These are phyloP conservation scores for Colletotrichum musicola DNA, from an alignment of 2,329 filamentous ascomycete genomes.

Conservation along the genomic window DNA sequence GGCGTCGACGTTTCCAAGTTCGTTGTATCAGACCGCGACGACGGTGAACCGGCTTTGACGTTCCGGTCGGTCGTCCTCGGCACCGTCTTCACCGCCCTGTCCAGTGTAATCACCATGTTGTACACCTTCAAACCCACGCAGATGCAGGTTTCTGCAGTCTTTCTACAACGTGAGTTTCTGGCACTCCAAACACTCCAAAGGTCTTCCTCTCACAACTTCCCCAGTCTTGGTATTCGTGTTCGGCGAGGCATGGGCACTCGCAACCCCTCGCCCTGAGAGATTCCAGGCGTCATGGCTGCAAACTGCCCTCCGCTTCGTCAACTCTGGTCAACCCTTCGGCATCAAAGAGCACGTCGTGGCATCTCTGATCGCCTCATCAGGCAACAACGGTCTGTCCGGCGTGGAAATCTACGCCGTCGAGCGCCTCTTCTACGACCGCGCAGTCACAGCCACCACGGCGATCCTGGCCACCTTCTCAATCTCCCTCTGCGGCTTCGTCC, in stretches of 20 bases:
- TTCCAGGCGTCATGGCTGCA: slow-evolving; percentile 23
- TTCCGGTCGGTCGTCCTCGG: slow-evolving; percentile 42
- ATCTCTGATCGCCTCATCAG: slow-evolving; percentile 41
- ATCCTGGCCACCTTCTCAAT: slow-evolving; percentile 46
- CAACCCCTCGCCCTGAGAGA: slow-evolving; percentile 32
- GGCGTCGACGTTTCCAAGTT: slow-evolving; percentile 41
- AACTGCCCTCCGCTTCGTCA: slow-evolving; percentile 33
- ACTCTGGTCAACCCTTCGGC: slow-evolving; percentile 39
- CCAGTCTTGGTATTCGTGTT: slow-evolving; percentile 36
- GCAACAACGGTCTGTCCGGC: slow-evolving; percentile 40
- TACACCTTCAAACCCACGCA: slow-evolving; percentile 40
- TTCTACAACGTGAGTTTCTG: slow-evolving; percentile 35
- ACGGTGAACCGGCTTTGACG: slow-evolving; percentile 41
- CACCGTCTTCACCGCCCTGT: slow-evolving; percentile 38
- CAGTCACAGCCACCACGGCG: slow-evolving; percentile 43
- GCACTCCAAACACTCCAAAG: not conserved
- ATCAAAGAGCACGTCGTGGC: slow-evolving; percentile 43
- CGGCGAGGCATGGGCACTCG: slow-evolving; percentile 35
- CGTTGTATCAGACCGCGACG: slow-evolving; percentile 40
- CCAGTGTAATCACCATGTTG: slow-evolving; percentile 43
- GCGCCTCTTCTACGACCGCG: slow-evolving; percentile 40
- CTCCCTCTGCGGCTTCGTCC: slow-evolving; percentile 46
- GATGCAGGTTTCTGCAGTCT: slow-evolving; percentile 40
- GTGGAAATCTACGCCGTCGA: slow-evolving; percentile 43
- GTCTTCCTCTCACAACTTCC: not conserved